A percentile compares a stretch with the other conserved stretches of the same genome.
phyloP scores from a whole-genome alignment of 306 rosid species.

The Chamaecrista fasciculata region DNA sequence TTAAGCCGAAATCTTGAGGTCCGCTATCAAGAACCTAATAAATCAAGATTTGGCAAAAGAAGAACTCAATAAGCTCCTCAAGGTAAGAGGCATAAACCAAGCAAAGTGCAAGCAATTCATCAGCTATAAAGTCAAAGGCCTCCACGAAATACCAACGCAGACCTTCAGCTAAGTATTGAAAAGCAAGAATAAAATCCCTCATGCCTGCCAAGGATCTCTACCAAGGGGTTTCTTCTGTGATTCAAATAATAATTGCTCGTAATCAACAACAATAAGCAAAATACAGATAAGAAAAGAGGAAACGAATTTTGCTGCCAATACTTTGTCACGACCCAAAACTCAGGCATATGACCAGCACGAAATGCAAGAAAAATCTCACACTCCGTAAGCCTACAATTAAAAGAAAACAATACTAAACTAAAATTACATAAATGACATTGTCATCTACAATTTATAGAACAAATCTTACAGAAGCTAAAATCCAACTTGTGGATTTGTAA shows the following conservation, averaged over 20 bases:
- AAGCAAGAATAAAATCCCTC: constrained; percentile 36
- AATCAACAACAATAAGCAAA: constrained; percentile 14
- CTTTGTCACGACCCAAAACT: too few species aligned
- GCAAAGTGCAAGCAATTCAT: constrained; percentile 30
- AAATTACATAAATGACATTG: too few species aligned
- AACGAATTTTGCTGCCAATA: too few species aligned
- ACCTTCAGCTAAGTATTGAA: constrained; percentile 41
- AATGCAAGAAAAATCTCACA: too few species aligned
- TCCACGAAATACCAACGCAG: constrained; percentile 38
- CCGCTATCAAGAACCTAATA: constrained; percentile 28
- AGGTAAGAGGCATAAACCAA: constrained; percentile 35
- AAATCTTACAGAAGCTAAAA: too few species aligned
- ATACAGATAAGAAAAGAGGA: constrained; percentile 12
- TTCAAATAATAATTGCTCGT: constrained; percentile 1
- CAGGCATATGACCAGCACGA: too few species aligned
- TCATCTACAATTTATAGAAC: too few species aligned
- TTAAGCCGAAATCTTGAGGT: constrained; percentile 19
- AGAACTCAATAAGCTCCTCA: constrained; percentile 33
- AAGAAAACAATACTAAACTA: too few species aligned
- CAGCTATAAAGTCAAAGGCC: constrained; percentile 40
- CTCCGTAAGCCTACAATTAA: too few species aligned
- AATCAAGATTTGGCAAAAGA: constrained; percentile 33
- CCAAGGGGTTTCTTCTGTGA: constrained; percentile 19
- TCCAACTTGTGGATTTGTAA: too few species aligned
- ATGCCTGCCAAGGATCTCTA: constrained; percentile 18